Evolutionary conservation across 495 filamentous ascomycete species (phyloP).

Genomic region (Podospora didyma): DNA sequence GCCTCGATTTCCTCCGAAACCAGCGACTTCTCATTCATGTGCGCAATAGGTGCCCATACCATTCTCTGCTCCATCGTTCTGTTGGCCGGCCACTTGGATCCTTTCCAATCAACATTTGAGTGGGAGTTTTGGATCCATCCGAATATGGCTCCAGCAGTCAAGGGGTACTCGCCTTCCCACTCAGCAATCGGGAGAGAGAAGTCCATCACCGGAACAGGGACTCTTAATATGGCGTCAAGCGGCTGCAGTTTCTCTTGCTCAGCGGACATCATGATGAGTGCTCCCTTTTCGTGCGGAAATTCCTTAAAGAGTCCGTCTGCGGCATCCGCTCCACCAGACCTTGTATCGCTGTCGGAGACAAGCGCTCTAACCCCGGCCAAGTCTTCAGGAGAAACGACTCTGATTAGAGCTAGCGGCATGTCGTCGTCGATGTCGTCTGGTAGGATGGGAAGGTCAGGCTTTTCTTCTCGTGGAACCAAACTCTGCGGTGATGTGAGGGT

Average conservation of each 20-base stretch:
- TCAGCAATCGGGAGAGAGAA: slow-evolving; percentile 53
- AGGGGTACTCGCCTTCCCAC: slow-evolving; percentile 41
- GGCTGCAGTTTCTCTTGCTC: slow-evolving; percentile 62
- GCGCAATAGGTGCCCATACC: slow-evolving; percentile 43
- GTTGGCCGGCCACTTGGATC: slow-evolving; percentile 39
- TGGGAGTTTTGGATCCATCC: slow-evolving; percentile 27
- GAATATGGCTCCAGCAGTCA: slow-evolving; percentile 22
- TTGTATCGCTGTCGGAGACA: slow-evolving; percentile 18
- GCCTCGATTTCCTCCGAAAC: slow-evolving; percentile 29
- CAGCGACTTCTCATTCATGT: slow-evolving; percentile 27
- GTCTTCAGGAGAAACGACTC: slow-evolving; percentile 13
- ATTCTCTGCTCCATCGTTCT: slow-evolving; percentile 40
- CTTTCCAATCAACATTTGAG: slow-evolving; percentile 17
- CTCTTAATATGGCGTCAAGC: slow-evolving; percentile 52
- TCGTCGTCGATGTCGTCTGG: slow-evolving; percentile 1
- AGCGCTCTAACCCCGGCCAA: slow-evolving; percentile 17
- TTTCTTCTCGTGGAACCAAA: slow-evolving; percentile 13
- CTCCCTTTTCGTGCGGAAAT: slow-evolving; percentile 43
- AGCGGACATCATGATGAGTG: slow-evolving; percentile 34
- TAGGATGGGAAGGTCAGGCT: slow-evolving; percentile 25
- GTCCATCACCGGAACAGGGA: slow-evolving; percentile 57
- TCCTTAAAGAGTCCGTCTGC: slow-evolving; percentile 38
- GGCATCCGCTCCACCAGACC: slow-evolving; percentile 9
- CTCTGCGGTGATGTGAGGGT: not conserved
- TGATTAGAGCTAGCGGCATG: slow-evolving; percentile 7